Evolutionary conservation across 345 rosid species (phyloP).

Genomic region (Moricandia moricandioides): DNA sequence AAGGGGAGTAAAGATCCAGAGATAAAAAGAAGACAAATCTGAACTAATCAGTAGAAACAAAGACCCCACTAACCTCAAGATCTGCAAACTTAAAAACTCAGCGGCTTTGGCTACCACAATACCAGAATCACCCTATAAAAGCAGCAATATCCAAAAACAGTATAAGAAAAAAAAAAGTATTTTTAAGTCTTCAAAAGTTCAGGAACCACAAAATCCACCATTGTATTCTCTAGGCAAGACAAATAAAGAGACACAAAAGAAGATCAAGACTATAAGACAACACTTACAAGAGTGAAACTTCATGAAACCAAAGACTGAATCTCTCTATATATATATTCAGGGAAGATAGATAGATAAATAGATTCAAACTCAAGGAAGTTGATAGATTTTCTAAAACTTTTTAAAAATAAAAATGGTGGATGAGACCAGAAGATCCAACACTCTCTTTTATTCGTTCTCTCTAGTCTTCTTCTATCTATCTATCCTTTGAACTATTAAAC

Average conservation of each 20-base stretch:
- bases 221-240: slow-evolving; percentile 4
- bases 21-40: neutral
- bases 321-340: neutral
- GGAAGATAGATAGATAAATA: neutral
- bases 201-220: neutral
- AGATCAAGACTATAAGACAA: neutral
- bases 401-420: neutral
- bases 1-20: neutral
- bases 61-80: slow-evolving; percentile 42
- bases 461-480: neutral
- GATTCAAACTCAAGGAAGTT: slow-evolving; percentile 22
- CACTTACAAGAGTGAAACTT: slow-evolving; percentile 38
- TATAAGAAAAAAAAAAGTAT: neutral
- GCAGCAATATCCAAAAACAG: slow-evolving; percentile 1
- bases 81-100: slow-evolving; percentile 34
- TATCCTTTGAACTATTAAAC: slow-evolving; percentile 24
- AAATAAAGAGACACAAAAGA: slow-evolving; percentile 14
- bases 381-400: neutral
- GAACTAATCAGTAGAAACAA: slow-evolving; percentile 6
- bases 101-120: slow-evolving; percentile 21
- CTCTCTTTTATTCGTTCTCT: neutral
- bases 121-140: slow-evolving; percentile 37
- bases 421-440: slow-evolving; percentile 32
- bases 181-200: neutral
- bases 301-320: slow-evolving; percentile 16